Conservation (phyloP, 495 filamentous ascomycete genomes). For the Hypoxylon trugodes region DNA sequence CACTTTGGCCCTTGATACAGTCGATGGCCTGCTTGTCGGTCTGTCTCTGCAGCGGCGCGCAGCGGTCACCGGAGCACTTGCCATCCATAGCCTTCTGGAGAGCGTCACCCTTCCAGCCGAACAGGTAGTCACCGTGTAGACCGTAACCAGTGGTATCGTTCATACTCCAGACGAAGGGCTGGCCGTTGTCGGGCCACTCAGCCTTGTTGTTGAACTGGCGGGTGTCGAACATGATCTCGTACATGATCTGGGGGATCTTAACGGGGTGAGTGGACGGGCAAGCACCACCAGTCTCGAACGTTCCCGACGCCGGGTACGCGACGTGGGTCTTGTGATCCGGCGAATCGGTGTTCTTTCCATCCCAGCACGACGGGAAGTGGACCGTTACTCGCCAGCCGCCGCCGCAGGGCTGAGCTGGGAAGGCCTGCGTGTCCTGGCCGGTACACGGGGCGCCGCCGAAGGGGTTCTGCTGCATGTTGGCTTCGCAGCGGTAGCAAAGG, state of each 20-base stretch:
- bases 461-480: slow-evolving; percentile 56
- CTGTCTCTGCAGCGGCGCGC: slow-evolving; percentile 50
- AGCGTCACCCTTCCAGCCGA: slow-evolving; percentile 60
- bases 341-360: slow-evolving; percentile 63
- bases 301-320: slow-evolving; percentile 53
- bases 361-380: slow-evolving; percentile 64
- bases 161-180: slow-evolving; percentile 59
- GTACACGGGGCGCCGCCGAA: slow-evolving; percentile 63
- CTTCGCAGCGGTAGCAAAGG: slow-evolving; percentile 59
- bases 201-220: slow-evolving; percentile 52
- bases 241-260: slow-evolving; percentile 58
- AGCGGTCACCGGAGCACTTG: slow-evolving; percentile 52
- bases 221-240: slow-evolving; percentile 61
- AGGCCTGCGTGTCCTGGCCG: slow-evolving; percentile 54
- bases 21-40: slow-evolving; percentile 45
- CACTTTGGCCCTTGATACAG: slow-evolving; percentile 49
- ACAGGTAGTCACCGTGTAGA: slow-evolving; percentile 61
- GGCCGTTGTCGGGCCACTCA: slow-evolving; percentile 55
- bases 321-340: slow-evolving; percentile 61
- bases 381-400: slow-evolving; percentile 60
- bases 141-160: slow-evolving; percentile 58
- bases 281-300: slow-evolving; percentile 48
- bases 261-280: slow-evolving; percentile 59
- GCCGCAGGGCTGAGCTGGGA: slow-evolving; percentile 52
- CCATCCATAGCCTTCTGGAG: slow-evolving; percentile 60